A percentile compares a stretch with the other conserved stretches of the same genome.
These are phyloP conservation scores for Helicocarpus griseus DNA, from an alignment of 2,329 filamentous ascomycete species.

Conservation along the genomic window DNA sequence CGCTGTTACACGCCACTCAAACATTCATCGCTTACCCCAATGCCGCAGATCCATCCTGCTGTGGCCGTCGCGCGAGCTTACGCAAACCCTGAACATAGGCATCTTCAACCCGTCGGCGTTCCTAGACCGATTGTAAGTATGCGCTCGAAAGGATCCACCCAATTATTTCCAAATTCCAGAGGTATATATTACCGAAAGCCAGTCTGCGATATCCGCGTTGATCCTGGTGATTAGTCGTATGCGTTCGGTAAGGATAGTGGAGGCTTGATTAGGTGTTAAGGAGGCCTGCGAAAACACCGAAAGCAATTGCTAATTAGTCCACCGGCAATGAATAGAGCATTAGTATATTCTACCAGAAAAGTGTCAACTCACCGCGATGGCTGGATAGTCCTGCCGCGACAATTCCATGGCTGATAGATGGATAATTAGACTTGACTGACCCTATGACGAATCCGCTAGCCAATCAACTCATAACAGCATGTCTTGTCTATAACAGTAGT, in stretches of 20 bases:
- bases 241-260: slow-evolving; percentile 72
- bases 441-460: slow-evolving; percentile 1
- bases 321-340: background rate
- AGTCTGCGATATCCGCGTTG: slow-evolving; percentile 89
- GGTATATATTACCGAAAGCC: slow-evolving; percentile 73
- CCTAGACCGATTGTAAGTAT: slow-evolving; percentile 44
- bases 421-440: background rate
- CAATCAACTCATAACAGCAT: slow-evolving; percentile 1
- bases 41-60: slow-evolving; percentile 66
- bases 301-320: slow-evolving; percentile 9
- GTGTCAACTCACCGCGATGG: slow-evolving; percentile 69
- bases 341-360: background rate
- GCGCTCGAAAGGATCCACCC: slow-evolving; percentile 4
- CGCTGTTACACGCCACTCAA: slow-evolving; percentile 9
- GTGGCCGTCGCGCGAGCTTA: slow-evolving; percentile 65
- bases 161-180: too few relatives aligned
- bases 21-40: slow-evolving; percentile 62
- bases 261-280: slow-evolving; percentile 73
- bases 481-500: background rate
- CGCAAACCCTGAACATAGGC: slow-evolving; percentile 73
- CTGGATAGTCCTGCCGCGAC: slow-evolving; percentile 82
- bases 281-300: slow-evolving; percentile 54
- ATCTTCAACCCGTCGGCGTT: slow-evolving; percentile 86
- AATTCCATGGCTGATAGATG: slow-evolving; percentile 52
- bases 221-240: slow-evolving; percentile 76